phyloP scores from a whole-genome alignment of 2,329 filamentous ascomycete species.

The Apiospora sp. region DNA sequence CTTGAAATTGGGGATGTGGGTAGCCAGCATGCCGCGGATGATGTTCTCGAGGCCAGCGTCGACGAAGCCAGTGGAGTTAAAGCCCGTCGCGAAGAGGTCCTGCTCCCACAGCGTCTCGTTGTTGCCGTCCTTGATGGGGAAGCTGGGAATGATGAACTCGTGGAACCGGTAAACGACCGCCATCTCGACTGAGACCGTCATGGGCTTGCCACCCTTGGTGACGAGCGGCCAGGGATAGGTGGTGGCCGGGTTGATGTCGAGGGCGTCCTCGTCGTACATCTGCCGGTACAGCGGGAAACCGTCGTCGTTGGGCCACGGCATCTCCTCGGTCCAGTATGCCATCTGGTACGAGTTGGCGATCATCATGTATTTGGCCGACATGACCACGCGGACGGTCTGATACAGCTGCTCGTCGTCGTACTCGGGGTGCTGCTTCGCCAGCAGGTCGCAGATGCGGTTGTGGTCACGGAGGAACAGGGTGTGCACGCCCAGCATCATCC shows the following conservation, averaged over 20 bases:
- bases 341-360: constrained; percentile 5
- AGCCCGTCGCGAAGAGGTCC: neutral
- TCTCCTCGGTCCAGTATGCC: neutral
- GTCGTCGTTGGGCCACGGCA: constrained; percentile 3
- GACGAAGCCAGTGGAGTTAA: neutral
- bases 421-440: neutral
- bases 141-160: constrained; percentile 8
- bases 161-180: neutral
- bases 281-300: neutral
- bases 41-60: neutral
- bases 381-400: neutral
- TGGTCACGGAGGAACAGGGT: neutral
- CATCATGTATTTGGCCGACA: constrained; percentile 5
- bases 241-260: neutral
- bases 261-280: neutral
- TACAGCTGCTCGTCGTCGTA: constrained; percentile 3
- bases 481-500: constrained; percentile 3
- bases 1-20: constrained; percentile 8
- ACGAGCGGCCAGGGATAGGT: constrained; percentile 2
- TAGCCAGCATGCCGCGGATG: neutral
- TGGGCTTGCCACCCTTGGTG: neutral
- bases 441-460: neutral
- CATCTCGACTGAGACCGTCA: neutral
- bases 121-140: neutral
- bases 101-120: constrained; percentile 9